Evolutionary conservation across 352 stramenopile species (phyloP).

Genomic region (Halophytophthora batemanensis): DNA sequence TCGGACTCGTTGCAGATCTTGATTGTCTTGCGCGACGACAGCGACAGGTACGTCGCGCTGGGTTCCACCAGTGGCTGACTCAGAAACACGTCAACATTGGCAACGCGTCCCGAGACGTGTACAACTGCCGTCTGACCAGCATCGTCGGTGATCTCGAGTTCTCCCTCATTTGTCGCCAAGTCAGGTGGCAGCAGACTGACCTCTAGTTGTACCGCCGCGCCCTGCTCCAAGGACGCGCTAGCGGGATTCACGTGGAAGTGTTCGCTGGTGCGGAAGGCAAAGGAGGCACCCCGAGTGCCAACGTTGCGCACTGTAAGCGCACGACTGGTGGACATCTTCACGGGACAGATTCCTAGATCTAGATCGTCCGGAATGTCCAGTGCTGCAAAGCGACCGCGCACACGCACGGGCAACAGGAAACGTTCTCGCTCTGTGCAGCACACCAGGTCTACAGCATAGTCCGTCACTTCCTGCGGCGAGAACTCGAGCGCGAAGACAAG

Average conservation of each 20-base stretch:
- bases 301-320: slow-evolving; percentile 90
- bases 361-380: slow-evolving; percentile 91
- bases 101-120: slow-evolving; percentile 58
- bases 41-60: slow-evolving; percentile 89
- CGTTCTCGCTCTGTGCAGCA: slow-evolving; percentile 93
- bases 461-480: slow-evolving; percentile 82
- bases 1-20: slow-evolving; percentile 94
- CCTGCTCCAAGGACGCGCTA: slow-evolving; percentile 60
- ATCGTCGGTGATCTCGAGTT: slow-evolving; percentile 84
- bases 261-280: slow-evolving; percentile 63
- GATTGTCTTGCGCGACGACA: slow-evolving; percentile 86
- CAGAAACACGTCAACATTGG: slow-evolving; percentile 91
- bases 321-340: slow-evolving; percentile 80
- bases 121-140: slow-evolving; percentile 73
- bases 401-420: slow-evolving; percentile 91
- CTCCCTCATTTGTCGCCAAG: slow-evolving; percentile 46
- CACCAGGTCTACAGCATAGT: slow-evolving; percentile 90
- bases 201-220: slow-evolving; percentile 76
- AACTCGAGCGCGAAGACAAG: slow-evolving; percentile 91
- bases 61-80: slow-evolving; percentile 82
- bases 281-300: slow-evolving; percentile 71
- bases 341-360: slow-evolving; percentile 79
- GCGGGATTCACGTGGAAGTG: slow-evolving; percentile 64
- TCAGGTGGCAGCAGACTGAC: slow-evolving; percentile 46
- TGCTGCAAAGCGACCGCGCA: slow-evolving; percentile 76